Conservation (phyloP, 495 filamentous ascomycete species). For the Ramalina peruviana region DNA sequence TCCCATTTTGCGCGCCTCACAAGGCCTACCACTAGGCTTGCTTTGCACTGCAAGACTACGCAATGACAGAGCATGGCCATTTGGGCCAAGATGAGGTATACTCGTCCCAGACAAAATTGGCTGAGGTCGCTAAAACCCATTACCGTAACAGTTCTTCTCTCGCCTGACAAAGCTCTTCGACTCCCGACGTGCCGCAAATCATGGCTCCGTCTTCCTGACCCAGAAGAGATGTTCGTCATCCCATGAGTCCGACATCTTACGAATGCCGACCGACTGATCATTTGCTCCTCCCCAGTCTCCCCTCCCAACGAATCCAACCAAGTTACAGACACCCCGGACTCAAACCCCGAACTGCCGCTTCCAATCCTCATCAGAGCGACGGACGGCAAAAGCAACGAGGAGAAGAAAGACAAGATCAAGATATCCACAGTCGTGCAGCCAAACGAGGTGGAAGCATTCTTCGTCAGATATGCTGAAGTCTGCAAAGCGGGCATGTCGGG, state of each 20-base stretch:
- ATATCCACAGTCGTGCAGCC: constrained; percentile 70
- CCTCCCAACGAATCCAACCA: constrained; percentile 15
- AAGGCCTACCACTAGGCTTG: neutral
- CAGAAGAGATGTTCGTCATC: constrained; percentile 59
- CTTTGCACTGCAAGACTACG: too few species aligned
- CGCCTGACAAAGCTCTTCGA: constrained; percentile 63
- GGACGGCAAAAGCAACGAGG: constrained; percentile 49
- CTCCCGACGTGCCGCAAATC: constrained; percentile 47
- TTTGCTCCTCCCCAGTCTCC: constrained; percentile 5
- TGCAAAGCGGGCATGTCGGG: constrained; percentile 79
- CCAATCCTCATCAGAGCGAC: constrained; percentile 76
- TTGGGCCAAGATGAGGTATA: neutral
- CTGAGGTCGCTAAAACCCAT: neutral
- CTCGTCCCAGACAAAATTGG: too few species aligned
- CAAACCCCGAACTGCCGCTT: constrained; percentile 39
- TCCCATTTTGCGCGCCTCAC: too few species aligned
- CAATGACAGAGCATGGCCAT: too few species aligned
- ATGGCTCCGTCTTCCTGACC: constrained; percentile 68
- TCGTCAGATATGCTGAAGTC: constrained; percentile 73
- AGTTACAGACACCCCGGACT: constrained; percentile 25
- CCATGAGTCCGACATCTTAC: neutral
- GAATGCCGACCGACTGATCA: neutral
- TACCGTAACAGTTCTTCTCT: constrained; percentile 61
- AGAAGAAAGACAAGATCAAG: constrained; percentile 52
- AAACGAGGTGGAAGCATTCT: constrained; percentile 66